Base-by-base conservation (phyloP, 139 green algal species). In the Chlamydomonas asymmetrica region DNA sequence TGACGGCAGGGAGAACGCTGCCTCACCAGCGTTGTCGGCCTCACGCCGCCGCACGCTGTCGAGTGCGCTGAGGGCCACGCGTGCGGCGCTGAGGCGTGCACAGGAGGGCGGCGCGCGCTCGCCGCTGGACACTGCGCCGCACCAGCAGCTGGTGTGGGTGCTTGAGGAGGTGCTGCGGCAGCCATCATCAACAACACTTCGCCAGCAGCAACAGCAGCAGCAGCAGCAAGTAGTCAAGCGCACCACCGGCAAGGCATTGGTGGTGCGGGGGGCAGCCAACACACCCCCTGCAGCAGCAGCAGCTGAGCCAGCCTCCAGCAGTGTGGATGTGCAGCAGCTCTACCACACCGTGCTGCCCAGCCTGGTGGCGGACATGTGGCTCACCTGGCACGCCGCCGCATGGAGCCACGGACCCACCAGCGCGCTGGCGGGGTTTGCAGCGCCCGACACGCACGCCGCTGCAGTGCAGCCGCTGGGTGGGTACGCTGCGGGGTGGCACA, bases 141-240 rank as follows among this genome's bases (percentile, higher is more conserved):
- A 86, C 25, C 86, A 92, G 76, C 89, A 93, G 80, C 88, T 98
- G 22, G 9, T 75, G 0, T 97, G 92, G 93, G 69, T 95, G 45
- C 66, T 92, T n/a, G 82, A 95, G 32, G 73, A 83, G 79, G 9
- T 83, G 57, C 9, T 56, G 27, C 38, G 73, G 23, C 25, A 71
- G 6, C n/a, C 48, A 71, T 48, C n/a, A 57, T 2, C 65, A 68
- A 39, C 43, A 75, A 40, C 27, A n/a, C 38, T 6, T 10, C 0
- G 38, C 34, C 29, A 38, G 39, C 54, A 18, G 39, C 63, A 35
- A 34, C 38, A 9, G 38, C 37, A 63, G 39, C 27, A 39, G 25
- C 67, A 38, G 49, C 39, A 69, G 27, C 54, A 59, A n/a, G 13
- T 5, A 45, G 43, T 3, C 8, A 1, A 7, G 31, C 20, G 2